Evolutionary conservation across 768 basidiomycete species (phyloP).

Genomic region (Suillus discolor): DNA sequence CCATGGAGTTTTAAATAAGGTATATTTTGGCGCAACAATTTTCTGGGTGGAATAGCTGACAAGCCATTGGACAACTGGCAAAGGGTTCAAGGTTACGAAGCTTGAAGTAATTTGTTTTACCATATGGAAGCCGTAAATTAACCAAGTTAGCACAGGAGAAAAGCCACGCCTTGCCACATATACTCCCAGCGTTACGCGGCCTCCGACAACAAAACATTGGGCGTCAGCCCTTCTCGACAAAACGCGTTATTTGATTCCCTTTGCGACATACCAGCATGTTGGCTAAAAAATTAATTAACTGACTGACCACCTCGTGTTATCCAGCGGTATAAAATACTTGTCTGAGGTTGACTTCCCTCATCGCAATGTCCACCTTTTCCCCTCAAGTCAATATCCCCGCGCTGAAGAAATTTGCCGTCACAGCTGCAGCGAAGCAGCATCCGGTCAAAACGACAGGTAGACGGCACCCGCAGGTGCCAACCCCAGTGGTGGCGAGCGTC

Average conservation of each 20-base stretch:
- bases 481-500: slow-evolving; percentile 23
- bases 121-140: slow-evolving; percentile 1
- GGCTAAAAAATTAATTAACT: slow-evolving; percentile 1
- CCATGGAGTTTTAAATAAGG: slow-evolving; percentile 4
- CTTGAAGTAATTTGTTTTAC: background rate
- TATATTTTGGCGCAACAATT: background rate
- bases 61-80: background rate
- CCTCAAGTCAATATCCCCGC: slow-evolving; percentile 31
- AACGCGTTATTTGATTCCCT: slow-evolving; percentile 2
- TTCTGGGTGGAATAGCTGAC: background rate
- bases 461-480: slow-evolving; percentile 15
- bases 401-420: slow-evolving; percentile 28
- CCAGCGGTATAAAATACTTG: slow-evolving; percentile 5
- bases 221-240: slow-evolving; percentile 5
- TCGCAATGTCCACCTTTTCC: slow-evolving; percentile 21
- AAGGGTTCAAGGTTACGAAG: slow-evolving; percentile 1
- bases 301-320: slow-evolving; percentile 13
- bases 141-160: slow-evolving; percentile 10
- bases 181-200: slow-evolving; percentile 5
- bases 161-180: slow-evolving; percentile 5
- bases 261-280: slow-evolving; percentile 3
- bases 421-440: slow-evolving; percentile 26
- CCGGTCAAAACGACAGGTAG: slow-evolving; percentile 12
- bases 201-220: slow-evolving; percentile 4
- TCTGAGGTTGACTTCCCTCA: slow-evolving; percentile 1